Base-by-base conservation (phyloP, 2,329 filamentous ascomycete genomes). In the Verticillium dahliae region DNA sequence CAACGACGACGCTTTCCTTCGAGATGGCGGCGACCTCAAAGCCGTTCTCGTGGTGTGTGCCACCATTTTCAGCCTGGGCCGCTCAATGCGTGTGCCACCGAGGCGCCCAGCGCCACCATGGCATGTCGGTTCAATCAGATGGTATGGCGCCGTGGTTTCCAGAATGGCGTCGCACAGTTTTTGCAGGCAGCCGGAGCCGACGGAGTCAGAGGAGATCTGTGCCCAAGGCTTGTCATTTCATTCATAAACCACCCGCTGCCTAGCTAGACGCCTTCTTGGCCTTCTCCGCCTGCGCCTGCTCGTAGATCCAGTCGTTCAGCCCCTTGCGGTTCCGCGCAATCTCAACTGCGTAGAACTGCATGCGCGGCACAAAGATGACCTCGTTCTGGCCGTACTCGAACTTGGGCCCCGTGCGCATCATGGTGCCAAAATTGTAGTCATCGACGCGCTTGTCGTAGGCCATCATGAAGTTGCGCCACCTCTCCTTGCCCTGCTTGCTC, bases 401-500 rank as follows among this genome's bases (percentile, higher is more conserved):
- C 69, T 90, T 91, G 41, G 92, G 84, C 71, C 85, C 90, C 62
- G 85, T 83, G 62, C 95, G 87, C 69, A 99, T 75, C 84, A 99
- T 93, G 38, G 95, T 97, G 61, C 95, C 95, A 76, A 97, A 99
- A 81, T 97, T 99, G 82, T 88, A 99, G 77, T 99, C 96, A 66
- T 95, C 90, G n/a, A 99, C 81, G 77, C 85, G 94, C 77, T 96
- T 93, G 79, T 98, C 92, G 75, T 97, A 99, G 65, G 83, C 81
- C 83, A 90, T 93, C 85, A 97, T 90, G 79, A 97, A 99, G 67
- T 90, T 90, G 70, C 95, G 87, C 95, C 95, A 99, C 73, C 85
- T 85, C 78, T 96, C 92, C 82, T 99, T 99, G 73, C 94, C 94
- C 14, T 81, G 78, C 80, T 96, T 96, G 84, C 91, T 97, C 88